Evolutionary conservation across 306 rosid genomes (phyloP).

Genomic region (Coriaria nepalensis): DNA sequence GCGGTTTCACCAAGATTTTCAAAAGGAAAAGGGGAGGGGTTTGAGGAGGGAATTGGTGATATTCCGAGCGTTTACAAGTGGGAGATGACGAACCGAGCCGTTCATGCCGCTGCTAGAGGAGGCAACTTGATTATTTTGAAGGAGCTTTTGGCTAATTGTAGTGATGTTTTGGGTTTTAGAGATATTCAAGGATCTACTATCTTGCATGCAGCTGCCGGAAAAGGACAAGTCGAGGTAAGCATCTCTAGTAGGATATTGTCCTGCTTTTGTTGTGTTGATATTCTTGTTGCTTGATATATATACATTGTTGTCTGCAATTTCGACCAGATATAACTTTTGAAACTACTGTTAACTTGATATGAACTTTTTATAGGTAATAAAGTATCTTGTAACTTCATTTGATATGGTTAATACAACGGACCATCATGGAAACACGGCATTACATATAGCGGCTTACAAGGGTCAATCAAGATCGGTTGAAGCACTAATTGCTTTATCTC

Average conservation of each 20-base stretch:
- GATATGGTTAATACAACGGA: conserved; percentile 57
- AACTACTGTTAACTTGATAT: conserved; percentile 9
- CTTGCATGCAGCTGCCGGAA: conserved; percentile 87
- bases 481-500: conserved; percentile 49
- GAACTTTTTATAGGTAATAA: conserved; percentile 70
- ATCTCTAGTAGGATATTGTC: too few species aligned
- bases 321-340: too few species aligned
- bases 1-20: conserved; percentile 66
- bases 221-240: conserved; percentile 84
- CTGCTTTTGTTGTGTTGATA: too few species aligned
- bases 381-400: conserved; percentile 43
- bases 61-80: conserved; percentile 59
- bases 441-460: conserved; percentile 78
- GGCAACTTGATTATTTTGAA: conserved; percentile 59
- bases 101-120: conserved; percentile 94
- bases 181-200: conserved; percentile 73
- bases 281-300: too few species aligned
- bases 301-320: not conserved
- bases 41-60: conserved; percentile 55
- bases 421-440: conserved; percentile 70
- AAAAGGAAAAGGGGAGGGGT: conserved; percentile 31
- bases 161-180: conserved; percentile 66
- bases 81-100: conserved; percentile 83
- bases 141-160: conserved; percentile 58
- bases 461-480: conserved; percentile 76